phyloP scores from a whole-genome alignment of 768 basidiomycete species.

The Leccinum fibrillosum region DNA sequence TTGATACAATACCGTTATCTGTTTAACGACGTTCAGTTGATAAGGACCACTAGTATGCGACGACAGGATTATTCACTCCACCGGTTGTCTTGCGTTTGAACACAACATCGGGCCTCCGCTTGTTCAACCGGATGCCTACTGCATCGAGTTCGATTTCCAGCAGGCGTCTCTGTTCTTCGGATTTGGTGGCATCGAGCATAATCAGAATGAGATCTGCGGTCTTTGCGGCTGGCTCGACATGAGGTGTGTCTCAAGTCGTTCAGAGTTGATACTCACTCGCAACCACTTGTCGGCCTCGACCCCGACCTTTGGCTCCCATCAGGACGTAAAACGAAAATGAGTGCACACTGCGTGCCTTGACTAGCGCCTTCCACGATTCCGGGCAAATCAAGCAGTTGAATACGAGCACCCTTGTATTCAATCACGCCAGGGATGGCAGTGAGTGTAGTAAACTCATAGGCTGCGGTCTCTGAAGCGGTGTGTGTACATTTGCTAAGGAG shows the following conservation, averaged over 20 bases:
- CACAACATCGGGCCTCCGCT: conserved; percentile 85
- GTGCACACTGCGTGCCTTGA: conserved; percentile 43
- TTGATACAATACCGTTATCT: conserved; percentile 64
- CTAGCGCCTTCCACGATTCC: conserved; percentile 95
- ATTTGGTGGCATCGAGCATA: conserved; percentile 92
- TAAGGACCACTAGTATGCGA: neutral
- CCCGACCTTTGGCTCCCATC: conserved; percentile 50
- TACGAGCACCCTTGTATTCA: conserved; percentile 90
- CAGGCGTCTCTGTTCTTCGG: conserved; percentile 83
- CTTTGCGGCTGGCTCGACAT: conserved; percentile 57
- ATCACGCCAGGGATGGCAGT: conserved; percentile 97
- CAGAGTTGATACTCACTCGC: conserved; percentile 51
- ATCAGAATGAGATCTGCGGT: conserved; percentile 92
- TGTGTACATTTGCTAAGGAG: conserved; percentile 89
- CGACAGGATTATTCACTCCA: conserved; percentile 54
- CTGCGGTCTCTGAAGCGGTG: conserved; percentile 83
- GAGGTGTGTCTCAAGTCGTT: neutral
- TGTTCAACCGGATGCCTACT: conserved; percentile 94
- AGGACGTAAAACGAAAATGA: neutral
- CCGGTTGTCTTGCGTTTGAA: conserved; percentile 93
- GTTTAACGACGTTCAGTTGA: neutral
- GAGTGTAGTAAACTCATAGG: conserved; percentile 94
- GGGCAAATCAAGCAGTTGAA: conserved; percentile 92
- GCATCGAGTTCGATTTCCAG: conserved; percentile 94
- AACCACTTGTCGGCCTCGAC: conserved; percentile 94